Percentiles rank a stretch among this genome's conserved stretches.
phyloP scores from a whole-genome alignment of 1,139 yeast species.

The Zygosaccharomyces sapae region DNA sequence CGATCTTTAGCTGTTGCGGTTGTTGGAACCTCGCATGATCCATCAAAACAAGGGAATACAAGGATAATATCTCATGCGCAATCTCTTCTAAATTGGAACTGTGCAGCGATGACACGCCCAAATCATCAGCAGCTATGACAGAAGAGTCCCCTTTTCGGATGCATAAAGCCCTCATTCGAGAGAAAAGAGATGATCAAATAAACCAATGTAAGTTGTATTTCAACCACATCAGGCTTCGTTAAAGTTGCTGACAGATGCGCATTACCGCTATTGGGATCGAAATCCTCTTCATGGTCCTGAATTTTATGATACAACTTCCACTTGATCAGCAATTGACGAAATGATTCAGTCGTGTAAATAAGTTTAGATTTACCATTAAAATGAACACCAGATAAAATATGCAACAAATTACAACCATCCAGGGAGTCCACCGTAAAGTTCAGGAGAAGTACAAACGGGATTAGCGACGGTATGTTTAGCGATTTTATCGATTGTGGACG shows the following conservation, averaged over 20 bases:
- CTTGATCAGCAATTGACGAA: slow-evolving; percentile 22
- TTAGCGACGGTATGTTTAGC: slow-evolving; percentile 21
- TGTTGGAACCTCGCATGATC: slow-evolving; percentile 18
- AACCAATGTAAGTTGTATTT: slow-evolving; percentile 30
- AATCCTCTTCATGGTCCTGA: slow-evolving; percentile 26
- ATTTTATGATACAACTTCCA: slow-evolving; percentile 30
- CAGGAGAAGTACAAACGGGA: slow-evolving; percentile 26
- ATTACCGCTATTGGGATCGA: slow-evolving; percentile 3
- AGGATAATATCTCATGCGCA: slow-evolving; percentile 31
- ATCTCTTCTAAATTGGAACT: slow-evolving; percentile 19
- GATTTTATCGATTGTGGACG: slow-evolving; percentile 25
- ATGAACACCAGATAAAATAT: slow-evolving; percentile 18
- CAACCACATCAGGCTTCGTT: slow-evolving; percentile 28
- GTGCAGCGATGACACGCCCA: neutral
- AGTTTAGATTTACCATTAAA: slow-evolving; percentile 18
- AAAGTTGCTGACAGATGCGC: slow-evolving; percentile 8
- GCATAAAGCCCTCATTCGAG: slow-evolving; percentile 13
- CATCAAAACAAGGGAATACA: slow-evolving; percentile 28
- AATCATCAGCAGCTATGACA: neutral
- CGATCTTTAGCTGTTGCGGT: slow-evolving; percentile 26
- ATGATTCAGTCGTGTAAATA: slow-evolving; percentile 23
- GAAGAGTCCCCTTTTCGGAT: neutral
- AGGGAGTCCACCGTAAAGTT: slow-evolving; percentile 21
- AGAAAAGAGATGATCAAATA: slow-evolving; percentile 27
- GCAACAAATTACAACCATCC: slow-evolving; percentile 30